Conservation (phyloP, 306 rosid species). For the Lathyrus aphaca region DNA sequence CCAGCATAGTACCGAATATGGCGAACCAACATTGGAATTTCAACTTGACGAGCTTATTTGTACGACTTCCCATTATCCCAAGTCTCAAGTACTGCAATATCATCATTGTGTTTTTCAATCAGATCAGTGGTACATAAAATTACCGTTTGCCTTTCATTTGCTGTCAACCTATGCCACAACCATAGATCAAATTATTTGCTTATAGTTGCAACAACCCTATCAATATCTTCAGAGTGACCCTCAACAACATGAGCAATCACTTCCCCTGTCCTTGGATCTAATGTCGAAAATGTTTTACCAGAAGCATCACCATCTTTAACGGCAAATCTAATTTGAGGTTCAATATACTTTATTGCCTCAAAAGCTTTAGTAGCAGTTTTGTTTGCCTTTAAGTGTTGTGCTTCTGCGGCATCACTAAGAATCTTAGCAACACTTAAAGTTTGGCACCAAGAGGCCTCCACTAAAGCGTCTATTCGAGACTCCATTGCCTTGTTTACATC, state of each 20-base stretch:
- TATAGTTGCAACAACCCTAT: conserved; percentile 73
- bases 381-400: too few relatives aligned
- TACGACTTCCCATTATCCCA: conserved; percentile 93
- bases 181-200: conserved; percentile 84
- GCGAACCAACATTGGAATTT: conserved; percentile 69
- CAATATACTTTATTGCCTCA: conserved; percentile 90
- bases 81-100: conserved; percentile 78
- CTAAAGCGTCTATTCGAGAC: too few relatives aligned
- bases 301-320: conserved; percentile 74
- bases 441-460: too few relatives aligned
- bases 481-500: too few relatives aligned
- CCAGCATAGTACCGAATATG: conserved; percentile 59
- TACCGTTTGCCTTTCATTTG: conserved; percentile 72
- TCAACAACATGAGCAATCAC: conserved; percentile 81
- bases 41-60: conserved; percentile 66
- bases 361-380: too few relatives aligned
- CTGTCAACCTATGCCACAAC: conserved; percentile 88
- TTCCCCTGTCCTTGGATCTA: conserved; percentile 88
- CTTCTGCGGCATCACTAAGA: too few relatives aligned
- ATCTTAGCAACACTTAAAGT: too few relatives aligned
- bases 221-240: conserved; percentile 73
- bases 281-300: conserved; percentile 73
- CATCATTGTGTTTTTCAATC: conserved; percentile 72
- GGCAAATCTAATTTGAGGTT: conserved; percentile 90
- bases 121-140: conserved; percentile 76